Conservation (phyloP, 2,329 filamentous ascomycete species). For the Sporothrix inflata region DNA sequence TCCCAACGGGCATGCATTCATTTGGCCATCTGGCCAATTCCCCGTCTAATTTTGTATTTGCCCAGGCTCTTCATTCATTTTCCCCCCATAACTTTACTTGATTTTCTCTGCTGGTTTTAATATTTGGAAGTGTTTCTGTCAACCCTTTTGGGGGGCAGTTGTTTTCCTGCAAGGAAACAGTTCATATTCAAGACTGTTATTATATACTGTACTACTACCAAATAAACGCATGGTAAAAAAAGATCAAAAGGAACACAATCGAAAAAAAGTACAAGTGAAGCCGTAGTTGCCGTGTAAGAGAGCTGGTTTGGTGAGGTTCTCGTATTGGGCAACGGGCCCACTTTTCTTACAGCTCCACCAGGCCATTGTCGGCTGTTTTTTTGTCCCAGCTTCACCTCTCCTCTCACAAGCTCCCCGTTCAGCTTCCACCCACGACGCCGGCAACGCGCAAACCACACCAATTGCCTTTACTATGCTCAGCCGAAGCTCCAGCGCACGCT, state of each 20-base stretch:
- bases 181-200: background rate
- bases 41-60: constrained; percentile 16
- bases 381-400: background rate
- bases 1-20: constrained; percentile 15
- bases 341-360: constrained; percentile 17
- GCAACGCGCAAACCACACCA: background rate
- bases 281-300: background rate
- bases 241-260: background rate
- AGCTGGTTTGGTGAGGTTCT: background rate
- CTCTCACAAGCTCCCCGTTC: background rate
- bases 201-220: background rate
- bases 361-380: constrained; percentile 4
- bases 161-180: background rate
- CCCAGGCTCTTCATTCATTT: constrained; percentile 12
- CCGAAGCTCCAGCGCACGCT: constrained; percentile 23
- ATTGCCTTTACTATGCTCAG: constrained; percentile 29
- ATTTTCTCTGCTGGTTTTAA: background rate
- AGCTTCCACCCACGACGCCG: background rate
- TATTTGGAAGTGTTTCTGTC: background rate
- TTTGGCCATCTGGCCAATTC: background rate
- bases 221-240: background rate
- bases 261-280: no score
- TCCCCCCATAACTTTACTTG: background rate
- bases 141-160: background rate
- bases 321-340: background rate